Base-by-base conservation (phyloP, 2,329 filamentous ascomycete species). In the Colletotrichum destructivum region DNA sequence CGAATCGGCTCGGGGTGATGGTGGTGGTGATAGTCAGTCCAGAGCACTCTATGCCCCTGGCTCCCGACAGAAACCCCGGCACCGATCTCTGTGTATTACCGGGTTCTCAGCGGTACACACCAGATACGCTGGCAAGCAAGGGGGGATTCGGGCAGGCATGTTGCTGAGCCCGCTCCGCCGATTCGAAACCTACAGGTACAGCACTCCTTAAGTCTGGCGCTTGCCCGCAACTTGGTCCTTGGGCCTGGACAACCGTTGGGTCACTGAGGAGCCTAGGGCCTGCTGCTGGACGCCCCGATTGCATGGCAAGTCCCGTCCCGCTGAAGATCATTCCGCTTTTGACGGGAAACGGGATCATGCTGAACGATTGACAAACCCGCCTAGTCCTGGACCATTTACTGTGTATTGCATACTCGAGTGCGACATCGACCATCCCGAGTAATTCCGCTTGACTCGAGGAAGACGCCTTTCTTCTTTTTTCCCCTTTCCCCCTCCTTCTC, bases 301-400 rank as follows among this genome's bases (percentile, higher is more conserved):
- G 42, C 65, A 63, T 63, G 69, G 69, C 51, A 71, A 63, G 65
- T 64, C 26, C 59, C 69, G 69, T 44, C 52, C 69, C 65, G 69
- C 69, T 71, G 69, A 71, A 71, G 69, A 71, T 64, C 69, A 59
- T 69, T 18, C 57, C 57, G 66, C 51, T 54, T 59, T 62, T 62
- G 59, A 51, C 46, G 31, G 46, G 46, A 23, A 66, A 69, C 51
- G 44, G 57, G 51, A 62, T 62, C 44, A 68, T 44, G 61, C 46
- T 70, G 67, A 47, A 66, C 55, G 67, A 66, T 21, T 66, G 51
- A 40, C 26, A 31, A 46, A 38, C 38, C 44, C n/a, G 13, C 38
- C 55, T 18, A 23, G 26, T 5, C 59, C 23, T 23, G 18, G 44
- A 13, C 21, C 13, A 51, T 42, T 35, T 35, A 35, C 31, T 35